Conservation (phyloP, 2,329 filamentous ascomycete genomes). For the Hypoxylon sp. region DNA sequence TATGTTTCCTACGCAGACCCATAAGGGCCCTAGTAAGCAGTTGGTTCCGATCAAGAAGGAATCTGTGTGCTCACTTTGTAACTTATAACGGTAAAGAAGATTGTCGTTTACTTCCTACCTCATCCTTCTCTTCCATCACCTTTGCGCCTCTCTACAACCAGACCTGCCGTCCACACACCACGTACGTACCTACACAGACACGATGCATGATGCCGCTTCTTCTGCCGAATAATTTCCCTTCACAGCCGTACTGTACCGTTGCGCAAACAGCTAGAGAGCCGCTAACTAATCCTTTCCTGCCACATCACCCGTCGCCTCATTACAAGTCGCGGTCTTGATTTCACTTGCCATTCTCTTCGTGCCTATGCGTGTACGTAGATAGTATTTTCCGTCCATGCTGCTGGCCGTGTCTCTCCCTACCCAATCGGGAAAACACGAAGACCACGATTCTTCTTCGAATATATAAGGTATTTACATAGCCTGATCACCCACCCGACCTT, state of each 20-base stretch:
- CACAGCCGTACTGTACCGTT: slow-evolving; percentile 51
- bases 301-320: slow-evolving; percentile 48
- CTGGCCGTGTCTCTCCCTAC: slow-evolving; percentile 41
- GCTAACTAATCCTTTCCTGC: slow-evolving; percentile 50
- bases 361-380: slow-evolving; percentile 37
- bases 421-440: slow-evolving; percentile 40
- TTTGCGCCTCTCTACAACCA: slow-evolving; percentile 28
- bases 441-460: slow-evolving; percentile 28
- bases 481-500: slow-evolving; percentile 22
- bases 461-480: slow-evolving; percentile 40
- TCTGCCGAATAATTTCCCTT: slow-evolving; percentile 50
- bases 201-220: slow-evolving; percentile 52
- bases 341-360: slow-evolving; percentile 31
- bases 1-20: slow-evolving; percentile 29
- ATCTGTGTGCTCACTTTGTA: slow-evolving; percentile 29
- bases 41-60: slow-evolving; percentile 32
- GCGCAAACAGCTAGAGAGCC: slow-evolving; percentile 49
- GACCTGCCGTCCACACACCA: slow-evolving; percentile 38
- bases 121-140: slow-evolving; percentile 31
- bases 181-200: slow-evolving; percentile 46
- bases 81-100: slow-evolving; percentile 34
- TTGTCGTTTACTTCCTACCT: slow-evolving; percentile 37
- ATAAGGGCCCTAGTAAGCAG: slow-evolving; percentile 41
- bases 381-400: slow-evolving; percentile 37
- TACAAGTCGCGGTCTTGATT: slow-evolving; percentile 38